These are phyloP conservation scores for Acacia crassicarpa DNA, from an alignment of 306 rosid species.

Conservation along the genomic window DNA sequence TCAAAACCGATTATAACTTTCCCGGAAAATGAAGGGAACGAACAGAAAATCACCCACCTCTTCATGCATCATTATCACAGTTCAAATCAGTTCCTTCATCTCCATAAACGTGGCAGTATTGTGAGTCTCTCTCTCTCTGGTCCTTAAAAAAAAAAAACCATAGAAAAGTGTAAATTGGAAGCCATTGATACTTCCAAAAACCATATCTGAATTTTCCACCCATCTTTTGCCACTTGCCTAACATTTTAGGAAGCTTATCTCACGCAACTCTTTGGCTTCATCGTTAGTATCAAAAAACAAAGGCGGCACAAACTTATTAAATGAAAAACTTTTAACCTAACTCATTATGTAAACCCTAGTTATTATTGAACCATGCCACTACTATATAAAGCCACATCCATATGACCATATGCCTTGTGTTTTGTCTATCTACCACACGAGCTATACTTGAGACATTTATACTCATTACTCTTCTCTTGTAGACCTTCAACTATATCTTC, in stretches of 20 bases:
- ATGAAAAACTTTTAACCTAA: neutral
- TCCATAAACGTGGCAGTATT: constrained; percentile 41
- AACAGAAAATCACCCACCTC: neutral
- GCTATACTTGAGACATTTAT: neutral
- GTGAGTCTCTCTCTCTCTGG: neutral
- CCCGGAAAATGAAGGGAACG: constrained; percentile 5
- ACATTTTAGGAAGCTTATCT: constrained; percentile 5
- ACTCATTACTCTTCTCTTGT: neutral
- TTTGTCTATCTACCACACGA: constrained; percentile 30
- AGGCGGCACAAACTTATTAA: constrained; percentile 61
- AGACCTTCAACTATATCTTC: neutral
- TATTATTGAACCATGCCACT: neutral
- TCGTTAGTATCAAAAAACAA: constrained; percentile 50
- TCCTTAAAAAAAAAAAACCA: neutral
- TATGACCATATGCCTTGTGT: neutral
- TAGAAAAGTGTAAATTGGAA: constrained; percentile 51
- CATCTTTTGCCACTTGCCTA: constrained; percentile 42
- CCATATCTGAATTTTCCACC: constrained; percentile 49
- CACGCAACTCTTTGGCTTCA: neutral
- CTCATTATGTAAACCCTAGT: constrained; percentile 33
- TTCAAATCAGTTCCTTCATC: neutral
- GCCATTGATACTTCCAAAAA: constrained; percentile 40
- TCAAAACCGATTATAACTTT: neutral
- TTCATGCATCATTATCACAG: neutral
- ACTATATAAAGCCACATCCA: constrained; percentile 47